These are phyloP conservation scores for Neckera pumila DNA, from an alignment of 225 moss, liverwort and hornwort genomes.

Conservation along the genomic window DNA sequence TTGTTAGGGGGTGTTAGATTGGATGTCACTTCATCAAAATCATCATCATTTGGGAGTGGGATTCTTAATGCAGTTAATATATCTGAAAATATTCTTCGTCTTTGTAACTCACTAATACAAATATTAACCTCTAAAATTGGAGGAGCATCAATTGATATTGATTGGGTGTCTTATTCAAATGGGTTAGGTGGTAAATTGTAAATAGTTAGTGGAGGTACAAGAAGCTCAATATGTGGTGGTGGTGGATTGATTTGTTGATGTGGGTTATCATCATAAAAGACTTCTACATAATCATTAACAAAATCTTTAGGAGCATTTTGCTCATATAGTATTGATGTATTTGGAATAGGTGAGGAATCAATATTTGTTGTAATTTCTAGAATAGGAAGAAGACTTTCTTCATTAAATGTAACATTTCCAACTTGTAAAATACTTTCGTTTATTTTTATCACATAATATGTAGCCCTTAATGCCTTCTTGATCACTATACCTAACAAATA, in stretches of 20 bases:
- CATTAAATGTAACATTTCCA: background rate
- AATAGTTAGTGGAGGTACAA: background rate
- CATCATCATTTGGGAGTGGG: background rate
- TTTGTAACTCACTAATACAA: background rate
- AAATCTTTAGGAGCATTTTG: background rate
- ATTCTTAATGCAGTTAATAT: background rate
- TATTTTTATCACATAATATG: background rate
- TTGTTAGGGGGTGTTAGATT: background rate
- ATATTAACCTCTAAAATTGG: background rate
- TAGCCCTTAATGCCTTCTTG: background rate
- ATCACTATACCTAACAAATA: background rate
- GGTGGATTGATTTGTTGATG: background rate
- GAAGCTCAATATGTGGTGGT: background rate
- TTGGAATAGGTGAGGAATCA: background rate
- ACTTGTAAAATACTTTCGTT: background rate
- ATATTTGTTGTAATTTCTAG: fast-evolving
- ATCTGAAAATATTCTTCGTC: background rate
- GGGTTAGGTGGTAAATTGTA: background rate
- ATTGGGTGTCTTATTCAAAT: background rate
- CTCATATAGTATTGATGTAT: background rate
- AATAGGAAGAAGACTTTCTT: background rate
- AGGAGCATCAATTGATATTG: background rate
- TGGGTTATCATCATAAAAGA: background rate
- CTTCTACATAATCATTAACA: background rate
- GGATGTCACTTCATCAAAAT: background rate